Base-by-base conservation (phyloP, 1,139 yeast species). In the Taphrina betulina region DNA sequence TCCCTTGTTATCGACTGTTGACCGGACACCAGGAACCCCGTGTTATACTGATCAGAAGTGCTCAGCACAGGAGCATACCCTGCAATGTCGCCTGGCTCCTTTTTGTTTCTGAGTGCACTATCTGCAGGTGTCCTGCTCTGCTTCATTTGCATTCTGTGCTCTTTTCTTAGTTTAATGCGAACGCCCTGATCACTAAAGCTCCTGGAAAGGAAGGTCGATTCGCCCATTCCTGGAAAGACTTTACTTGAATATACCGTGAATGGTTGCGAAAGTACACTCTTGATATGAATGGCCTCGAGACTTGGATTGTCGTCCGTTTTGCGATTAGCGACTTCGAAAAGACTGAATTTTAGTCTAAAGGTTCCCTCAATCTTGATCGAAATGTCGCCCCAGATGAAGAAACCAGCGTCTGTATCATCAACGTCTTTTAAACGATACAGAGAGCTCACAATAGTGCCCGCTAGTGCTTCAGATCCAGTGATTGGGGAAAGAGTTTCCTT, bases 161-260 rank as follows among this genome's bases (percentile, higher is more conserved):
- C 57, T 19, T 44, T 53, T 1, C 57, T 40, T 12, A 53, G 20
- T 20, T 42, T 36, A 17, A 44, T 20, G n/a, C 57, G 51, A 5
- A 44, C 53, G n/a, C 57, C 57, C 31, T 53, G 57, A 19, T 53
- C 57, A 17, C 45, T 29, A 28, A 53, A 53, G 24, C 42, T 44
- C 24, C 45, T 20, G 5, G 53, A 44, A 14, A 53, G 41, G 24
- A 26, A 35, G 4, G 57, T 44, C 8, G 50, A 40, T 3, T 23
- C 34, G 17, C 31, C 4, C 44, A 70, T 63, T 3, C 73, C 73
- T 10, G 72, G 73, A 58, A 70, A 70, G 38, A 66, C 64, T 57
- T 70, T 70, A 28, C 71, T 71, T 4, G 71, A 65, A 62, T 68
- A 70, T 19, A 70, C 73, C 4, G 67, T 65, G 48, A 70, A 63